Percentiles rank a stretch among this genome's conserved stretches.
Evolutionary conservation across 176 grass and related monocot species (phyloP).

Genomic region (Guadua angustifolia): DNA sequence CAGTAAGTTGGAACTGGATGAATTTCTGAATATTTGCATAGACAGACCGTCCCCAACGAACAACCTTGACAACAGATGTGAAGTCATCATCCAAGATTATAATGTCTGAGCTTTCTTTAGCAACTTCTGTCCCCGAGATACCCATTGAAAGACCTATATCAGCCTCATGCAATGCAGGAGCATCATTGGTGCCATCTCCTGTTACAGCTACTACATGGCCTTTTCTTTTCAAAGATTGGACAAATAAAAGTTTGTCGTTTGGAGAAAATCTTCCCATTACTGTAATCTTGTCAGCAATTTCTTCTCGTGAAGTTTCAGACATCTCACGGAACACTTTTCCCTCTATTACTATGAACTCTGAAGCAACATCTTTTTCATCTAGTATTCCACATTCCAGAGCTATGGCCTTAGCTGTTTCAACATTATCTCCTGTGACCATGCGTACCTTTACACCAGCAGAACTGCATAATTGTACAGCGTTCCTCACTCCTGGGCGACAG

Average conservation of each 20-base stretch:
- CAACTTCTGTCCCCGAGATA: conserved; percentile 92
- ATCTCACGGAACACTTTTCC: conserved; percentile 81
- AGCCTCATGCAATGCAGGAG: conserved; percentile 94
- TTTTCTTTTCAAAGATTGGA: conserved; percentile 89
- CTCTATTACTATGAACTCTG: conserved; percentile 72
- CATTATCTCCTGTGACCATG: conserved; percentile 97
- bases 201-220: conserved; percentile 97
- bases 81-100: conserved; percentile 98
- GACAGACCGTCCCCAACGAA: too few species aligned
- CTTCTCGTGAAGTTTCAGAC: conserved; percentile 63
- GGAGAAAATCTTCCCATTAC: conserved; percentile 98
- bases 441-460: conserved; percentile 66
- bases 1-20: too few species aligned
- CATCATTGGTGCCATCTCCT: conserved; percentile 97
- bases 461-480: too few species aligned
- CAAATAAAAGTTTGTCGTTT: conserved; percentile 91
- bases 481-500: too few species aligned
- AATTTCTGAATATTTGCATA: too few species aligned
- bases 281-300: conserved; percentile 78
- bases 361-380: conserved; percentile 40
- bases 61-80: conserved; percentile 92
- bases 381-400: conserved; percentile 98
- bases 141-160: conserved; percentile 99
- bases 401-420: conserved; percentile 96
- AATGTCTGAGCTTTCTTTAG: conserved; percentile 99